Conservation (phyloP, 768 basidiomycete species). For the Psilocybe sp. region DNA sequence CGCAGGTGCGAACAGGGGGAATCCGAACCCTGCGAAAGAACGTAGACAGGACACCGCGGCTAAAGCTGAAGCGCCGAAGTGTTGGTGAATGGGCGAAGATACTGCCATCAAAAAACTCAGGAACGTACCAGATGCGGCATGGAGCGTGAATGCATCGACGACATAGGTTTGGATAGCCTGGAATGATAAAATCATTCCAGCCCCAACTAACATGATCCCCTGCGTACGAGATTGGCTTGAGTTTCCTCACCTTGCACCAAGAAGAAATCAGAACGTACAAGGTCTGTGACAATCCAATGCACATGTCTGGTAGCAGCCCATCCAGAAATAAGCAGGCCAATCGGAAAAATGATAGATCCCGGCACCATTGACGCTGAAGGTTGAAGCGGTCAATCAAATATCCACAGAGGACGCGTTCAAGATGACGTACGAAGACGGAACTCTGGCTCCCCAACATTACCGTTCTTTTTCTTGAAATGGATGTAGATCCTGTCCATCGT, state of each 20-base stretch:
- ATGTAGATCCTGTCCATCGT: constrained; percentile 55
- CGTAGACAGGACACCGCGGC: constrained; percentile 64
- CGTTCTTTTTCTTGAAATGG: constrained; percentile 46
- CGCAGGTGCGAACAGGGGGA: constrained; percentile 73
- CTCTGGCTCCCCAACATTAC: constrained; percentile 46
- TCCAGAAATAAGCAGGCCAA: constrained; percentile 67
- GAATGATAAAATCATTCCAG: constrained; percentile 56
- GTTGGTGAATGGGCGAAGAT: background rate
- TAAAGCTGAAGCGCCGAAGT: constrained; percentile 38
- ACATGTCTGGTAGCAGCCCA: constrained; percentile 60
- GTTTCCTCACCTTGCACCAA: background rate
- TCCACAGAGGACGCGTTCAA: background rate
- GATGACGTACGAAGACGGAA: constrained; percentile 42
- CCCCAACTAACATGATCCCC: constrained; percentile 58
- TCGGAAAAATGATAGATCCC: constrained; percentile 57
- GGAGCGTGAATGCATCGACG: constrained; percentile 62
- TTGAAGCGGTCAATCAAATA: background rate
- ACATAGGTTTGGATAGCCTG: constrained; percentile 66
- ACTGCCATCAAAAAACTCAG: background rate
- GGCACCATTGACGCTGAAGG: constrained; percentile 54
- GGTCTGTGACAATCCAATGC: constrained; percentile 71
- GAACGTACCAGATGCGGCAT: constrained; percentile 64
- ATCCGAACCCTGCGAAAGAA: constrained; percentile 67
- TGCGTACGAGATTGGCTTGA: constrained; percentile 16
- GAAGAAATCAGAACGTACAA: constrained; percentile 38